Percentiles rank a stretch among this genome's conserved stretches.
Evolutionary conservation across 352 stramenopile species (phyloP).

Genomic region (Globisporangium nagaii): DNA sequence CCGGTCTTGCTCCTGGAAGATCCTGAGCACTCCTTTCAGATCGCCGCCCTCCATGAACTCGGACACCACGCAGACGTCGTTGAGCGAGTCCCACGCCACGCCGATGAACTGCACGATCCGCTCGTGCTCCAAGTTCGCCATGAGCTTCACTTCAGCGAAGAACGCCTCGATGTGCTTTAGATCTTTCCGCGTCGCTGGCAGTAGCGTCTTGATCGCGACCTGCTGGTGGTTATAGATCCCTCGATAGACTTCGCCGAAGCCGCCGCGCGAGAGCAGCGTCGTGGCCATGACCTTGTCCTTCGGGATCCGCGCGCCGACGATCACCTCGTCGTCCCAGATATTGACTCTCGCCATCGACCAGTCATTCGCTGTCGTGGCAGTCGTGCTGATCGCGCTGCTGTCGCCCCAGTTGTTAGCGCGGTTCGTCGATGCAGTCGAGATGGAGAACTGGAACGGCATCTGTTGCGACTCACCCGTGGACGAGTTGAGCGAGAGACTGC

Average conservation of each 20-base stretch:
- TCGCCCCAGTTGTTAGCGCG: not conserved
- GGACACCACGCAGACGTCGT: constrained; percentile 35
- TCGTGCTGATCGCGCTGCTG: not conserved
- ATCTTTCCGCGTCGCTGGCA: constrained; percentile 40
- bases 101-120: constrained; percentile 64
- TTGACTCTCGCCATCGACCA: not conserved
- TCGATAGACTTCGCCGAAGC: constrained; percentile 18
- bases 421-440: not conserved
- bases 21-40: constrained; percentile 25
- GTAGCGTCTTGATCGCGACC: constrained; percentile 54
- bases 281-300: not conserved
- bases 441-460: not conserved
- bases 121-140: constrained; percentile 50
- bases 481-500: not conserved
- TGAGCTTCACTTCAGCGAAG: constrained; percentile 49
- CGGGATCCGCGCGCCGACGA: not conserved
- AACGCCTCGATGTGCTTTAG: constrained; percentile 49
- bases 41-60: constrained; percentile 47
- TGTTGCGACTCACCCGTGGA: not conserved
- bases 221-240: constrained; percentile 32
- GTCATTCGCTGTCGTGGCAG: not conserved
- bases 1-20: constrained; percentile 8
- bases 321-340: constrained; percentile 4
- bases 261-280: constrained; percentile 4
- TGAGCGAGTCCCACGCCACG: constrained; percentile 50